These are phyloP conservation scores for Aspergillus affinis DNA, from an alignment of 495 filamentous ascomycete genomes.

Conservation along the genomic window DNA sequence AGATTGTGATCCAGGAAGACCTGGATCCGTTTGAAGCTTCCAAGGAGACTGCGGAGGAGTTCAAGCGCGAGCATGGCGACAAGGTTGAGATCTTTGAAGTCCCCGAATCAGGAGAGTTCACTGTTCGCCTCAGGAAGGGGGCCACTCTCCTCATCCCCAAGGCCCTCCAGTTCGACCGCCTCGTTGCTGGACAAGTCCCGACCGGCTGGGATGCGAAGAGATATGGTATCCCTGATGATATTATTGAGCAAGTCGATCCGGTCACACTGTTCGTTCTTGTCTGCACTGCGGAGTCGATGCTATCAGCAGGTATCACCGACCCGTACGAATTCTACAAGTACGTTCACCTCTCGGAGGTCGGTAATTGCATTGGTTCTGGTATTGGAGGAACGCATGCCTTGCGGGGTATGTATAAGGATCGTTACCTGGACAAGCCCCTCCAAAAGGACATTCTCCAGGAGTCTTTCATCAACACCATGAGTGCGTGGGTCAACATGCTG, in stretches of 20 bases:
- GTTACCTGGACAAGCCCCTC: constrained; percentile 93
- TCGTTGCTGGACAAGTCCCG: constrained; percentile 94
- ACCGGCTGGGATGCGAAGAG: constrained; percentile 94
- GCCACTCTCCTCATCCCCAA: constrained; percentile 94
- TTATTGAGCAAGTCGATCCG: constrained; percentile 95
- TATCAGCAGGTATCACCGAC: constrained; percentile 95
- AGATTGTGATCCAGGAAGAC: constrained; percentile 95
- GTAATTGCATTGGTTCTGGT: constrained; percentile 97
- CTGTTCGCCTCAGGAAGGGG: constrained; percentile 89
- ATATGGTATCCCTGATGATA: constrained; percentile 96
- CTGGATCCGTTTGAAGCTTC: constrained; percentile 95
- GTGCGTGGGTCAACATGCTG: constrained; percentile 99
- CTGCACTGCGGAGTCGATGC: constrained; percentile 84
- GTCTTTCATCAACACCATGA: constrained; percentile 99
- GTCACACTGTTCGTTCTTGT: constrained; percentile 94
- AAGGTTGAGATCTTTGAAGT: constrained; percentile 98
- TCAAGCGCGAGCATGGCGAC: constrained; percentile 93
- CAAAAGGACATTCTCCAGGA: constrained; percentile 99
- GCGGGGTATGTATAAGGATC: constrained; percentile 97
- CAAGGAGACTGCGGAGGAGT: constrained; percentile 96
- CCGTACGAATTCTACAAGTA: constrained; percentile 99
- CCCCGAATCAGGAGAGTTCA: constrained; percentile 91
- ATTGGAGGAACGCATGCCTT: constrained; percentile 92
- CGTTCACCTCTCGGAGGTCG: constrained; percentile 95
- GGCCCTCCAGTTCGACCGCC: constrained; percentile 92